Percentiles rank a stretch among this genome's conserved stretches.
Evolutionary conservation across 176 grass and related monocot species (phyloP).

Genomic region (Cenchrus purpureus): DNA sequence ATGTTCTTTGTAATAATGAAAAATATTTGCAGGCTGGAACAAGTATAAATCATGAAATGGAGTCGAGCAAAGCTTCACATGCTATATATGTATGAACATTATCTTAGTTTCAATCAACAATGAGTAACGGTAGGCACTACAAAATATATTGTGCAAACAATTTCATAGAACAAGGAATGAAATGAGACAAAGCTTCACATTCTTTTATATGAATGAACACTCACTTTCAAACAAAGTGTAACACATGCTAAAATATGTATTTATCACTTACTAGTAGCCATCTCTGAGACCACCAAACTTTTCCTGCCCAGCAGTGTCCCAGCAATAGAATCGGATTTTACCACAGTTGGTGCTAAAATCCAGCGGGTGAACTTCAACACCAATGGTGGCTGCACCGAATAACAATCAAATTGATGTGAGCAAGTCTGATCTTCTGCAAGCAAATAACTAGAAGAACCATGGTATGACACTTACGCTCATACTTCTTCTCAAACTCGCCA

Average conservation of each 20-base stretch:
- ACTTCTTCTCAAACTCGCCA: slow-evolving; percentile 83
- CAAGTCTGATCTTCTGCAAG: neutral
- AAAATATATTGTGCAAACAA: too few species aligned
- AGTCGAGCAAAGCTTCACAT: too few species aligned
- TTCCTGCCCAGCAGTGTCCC: slow-evolving; percentile 77
- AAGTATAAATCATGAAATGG: neutral
- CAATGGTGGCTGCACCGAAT: slow-evolving; percentile 64
- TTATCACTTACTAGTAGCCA: slow-evolving; percentile 74
- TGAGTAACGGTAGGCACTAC: too few species aligned
- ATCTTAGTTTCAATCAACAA: too few species aligned
- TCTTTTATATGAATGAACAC: neutral
- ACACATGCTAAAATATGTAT: neutral
- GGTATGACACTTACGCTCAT: slow-evolving; percentile 53
- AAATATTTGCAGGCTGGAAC: neutral
- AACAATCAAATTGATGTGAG: neutral
- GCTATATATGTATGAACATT: too few species aligned
- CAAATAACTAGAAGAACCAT: neutral
- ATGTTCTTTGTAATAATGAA: neutral
- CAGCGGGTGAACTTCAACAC: slow-evolving; percentile 70
- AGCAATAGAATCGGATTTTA: slow-evolving; percentile 74
- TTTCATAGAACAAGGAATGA: neutral
- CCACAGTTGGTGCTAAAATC: slow-evolving; percentile 78
- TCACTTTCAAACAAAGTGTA: neutral
- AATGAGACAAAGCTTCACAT: neutral
- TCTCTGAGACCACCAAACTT: slow-evolving; percentile 77